A percentile compares a stretch with the other conserved stretches of the same genome.
Evolutionary conservation across 495 filamentous ascomycete species (phyloP).

Genomic region (Xeromyces bisporus): DNA sequence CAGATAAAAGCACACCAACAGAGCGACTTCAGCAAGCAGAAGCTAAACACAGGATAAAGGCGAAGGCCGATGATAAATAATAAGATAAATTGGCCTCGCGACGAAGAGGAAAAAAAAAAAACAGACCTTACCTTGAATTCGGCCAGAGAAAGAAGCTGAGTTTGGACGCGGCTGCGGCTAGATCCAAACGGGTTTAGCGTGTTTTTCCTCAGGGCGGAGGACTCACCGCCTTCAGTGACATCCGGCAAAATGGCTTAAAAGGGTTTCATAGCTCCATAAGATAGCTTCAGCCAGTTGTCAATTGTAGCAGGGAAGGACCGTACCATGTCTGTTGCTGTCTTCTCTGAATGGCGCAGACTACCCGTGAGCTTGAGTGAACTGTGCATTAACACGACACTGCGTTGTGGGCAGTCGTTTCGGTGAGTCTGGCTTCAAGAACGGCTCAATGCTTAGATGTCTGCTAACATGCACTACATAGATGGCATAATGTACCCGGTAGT

Average conservation of each 20-base stretch:
- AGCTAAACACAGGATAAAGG: not conserved
- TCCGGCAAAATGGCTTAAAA: conserved; percentile 12
- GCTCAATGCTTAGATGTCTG: not conserved
- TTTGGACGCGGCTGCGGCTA: conserved; percentile 6
- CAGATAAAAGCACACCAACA: not conserved
- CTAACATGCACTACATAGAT: conserved; percentile 31
- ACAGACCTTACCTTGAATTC: too few species aligned
- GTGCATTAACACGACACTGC: conserved; percentile 77
- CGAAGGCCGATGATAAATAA: not conserved
- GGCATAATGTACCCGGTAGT: conserved; percentile 54
- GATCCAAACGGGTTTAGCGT: conserved; percentile 6
- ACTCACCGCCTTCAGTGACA: conserved; percentile 13
- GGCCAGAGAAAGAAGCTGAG: conserved; percentile 6
- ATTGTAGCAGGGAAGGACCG: too few species aligned
- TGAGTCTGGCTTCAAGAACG: conserved; percentile 9
- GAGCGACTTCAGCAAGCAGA: conserved; percentile 1
- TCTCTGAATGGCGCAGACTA: conserved; percentile 63
- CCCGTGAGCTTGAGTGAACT: conserved; percentile 66
- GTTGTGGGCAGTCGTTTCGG: conserved; percentile 84
- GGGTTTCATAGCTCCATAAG: not conserved
- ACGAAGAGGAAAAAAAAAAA: too few species aligned
- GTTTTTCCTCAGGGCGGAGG: not conserved
- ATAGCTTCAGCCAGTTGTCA: not conserved
- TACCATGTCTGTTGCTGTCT: conserved; percentile 14
- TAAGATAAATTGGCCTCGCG: not conserved